Evolutionary conservation across 352 stramenopile genomes (phyloP).

Genomic region (Discostella stelligera): DNA sequence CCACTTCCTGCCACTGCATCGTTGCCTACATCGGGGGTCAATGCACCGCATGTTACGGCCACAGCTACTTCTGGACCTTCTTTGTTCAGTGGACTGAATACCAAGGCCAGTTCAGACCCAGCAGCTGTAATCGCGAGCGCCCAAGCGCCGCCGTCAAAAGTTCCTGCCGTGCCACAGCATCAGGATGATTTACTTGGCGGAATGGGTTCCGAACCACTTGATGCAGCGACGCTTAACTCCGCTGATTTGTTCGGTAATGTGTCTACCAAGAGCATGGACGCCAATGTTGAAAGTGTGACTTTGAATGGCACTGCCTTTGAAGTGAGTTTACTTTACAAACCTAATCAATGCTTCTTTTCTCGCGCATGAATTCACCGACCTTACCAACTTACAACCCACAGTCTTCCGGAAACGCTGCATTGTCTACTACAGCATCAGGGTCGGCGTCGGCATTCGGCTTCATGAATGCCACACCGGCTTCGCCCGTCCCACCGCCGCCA

Average conservation of each 20-base stretch:
- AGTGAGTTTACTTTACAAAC: conserved; percentile 16
- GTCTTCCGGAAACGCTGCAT: conserved; percentile 11
- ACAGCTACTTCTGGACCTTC: conserved; percentile 19
- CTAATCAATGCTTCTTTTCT: too few relatives aligned
- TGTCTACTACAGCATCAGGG: conserved; percentile 33
- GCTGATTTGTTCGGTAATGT: conserved; percentile 67
- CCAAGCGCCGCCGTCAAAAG: conserved; percentile 24
- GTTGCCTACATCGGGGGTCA: background rate
- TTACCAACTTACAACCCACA: background rate
- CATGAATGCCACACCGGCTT: conserved; percentile 54
- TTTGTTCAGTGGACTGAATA: conserved; percentile 75
- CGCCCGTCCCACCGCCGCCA: conserved; percentile 9
- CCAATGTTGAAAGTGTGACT: conserved; percentile 3
- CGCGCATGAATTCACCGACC: background rate
- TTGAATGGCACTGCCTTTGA: background rate
- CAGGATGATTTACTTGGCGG: conserved; percentile 52
- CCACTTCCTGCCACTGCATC: background rate
- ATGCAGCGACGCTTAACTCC: conserved; percentile 17
- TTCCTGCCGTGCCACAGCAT: conserved; percentile 13
- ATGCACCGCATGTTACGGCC: conserved; percentile 13
- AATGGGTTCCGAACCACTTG: conserved; percentile 14
- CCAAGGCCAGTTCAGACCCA: conserved; percentile 35
- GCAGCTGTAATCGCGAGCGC: conserved; percentile 9
- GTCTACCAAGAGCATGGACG: conserved; percentile 44
- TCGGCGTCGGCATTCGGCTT: conserved; percentile 78